Evolutionary conservation across 2,329 filamentous ascomycete species (phyloP), one percentile per base, ranked within the genome.

Genomic region (Colletotrichum tanaceti): DNA sequence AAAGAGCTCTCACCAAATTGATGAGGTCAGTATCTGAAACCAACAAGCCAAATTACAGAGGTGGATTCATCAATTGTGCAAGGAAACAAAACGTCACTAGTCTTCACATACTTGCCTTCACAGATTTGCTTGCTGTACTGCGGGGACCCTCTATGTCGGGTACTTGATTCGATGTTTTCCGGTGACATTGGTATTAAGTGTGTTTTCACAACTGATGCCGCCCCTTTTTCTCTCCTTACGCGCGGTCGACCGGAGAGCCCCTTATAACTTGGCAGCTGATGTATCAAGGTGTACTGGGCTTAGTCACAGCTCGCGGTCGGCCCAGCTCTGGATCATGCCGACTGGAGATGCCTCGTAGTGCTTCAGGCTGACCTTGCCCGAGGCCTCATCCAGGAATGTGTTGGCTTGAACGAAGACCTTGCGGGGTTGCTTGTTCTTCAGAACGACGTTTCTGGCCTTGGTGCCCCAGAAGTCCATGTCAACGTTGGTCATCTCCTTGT

Each of bases 341-440:
- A 92, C 87, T 7, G 90, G 83, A 6, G 89, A 92, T 1, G 94
- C 86, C 73, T 97, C 93, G 79, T 98, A 98, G 81, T 98, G 93
- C 82, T 90, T 92, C 79, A 97, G 80, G 16, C 84, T 86, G 38
- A 97, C 92, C 77, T 90, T 87, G 65, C 91, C 93, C 0, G 86
- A 88, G 14, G 86, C 81, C 77, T 88, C 86, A 70, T 91, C 88
- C 47, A 96, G 76, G 65, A 90, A 86, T 0, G 95, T 98, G 79
- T 97, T 98, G 68, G 93, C 93, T 83, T 98, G 94, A 62, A 98
- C 93, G 82, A 97, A 98, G 52, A 98, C 91, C 84, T 94, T 94
- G 68, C 92, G 84, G n/a, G 92, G 92, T 80, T 92, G 91, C 82
- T 93, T 93, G 79, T 93, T 92, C 74, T 86, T 84, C 49, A 95